Evolutionary conservation across 768 basidiomycete species (phyloP).

Genomic region (Kwoniella dendrophila): DNA sequence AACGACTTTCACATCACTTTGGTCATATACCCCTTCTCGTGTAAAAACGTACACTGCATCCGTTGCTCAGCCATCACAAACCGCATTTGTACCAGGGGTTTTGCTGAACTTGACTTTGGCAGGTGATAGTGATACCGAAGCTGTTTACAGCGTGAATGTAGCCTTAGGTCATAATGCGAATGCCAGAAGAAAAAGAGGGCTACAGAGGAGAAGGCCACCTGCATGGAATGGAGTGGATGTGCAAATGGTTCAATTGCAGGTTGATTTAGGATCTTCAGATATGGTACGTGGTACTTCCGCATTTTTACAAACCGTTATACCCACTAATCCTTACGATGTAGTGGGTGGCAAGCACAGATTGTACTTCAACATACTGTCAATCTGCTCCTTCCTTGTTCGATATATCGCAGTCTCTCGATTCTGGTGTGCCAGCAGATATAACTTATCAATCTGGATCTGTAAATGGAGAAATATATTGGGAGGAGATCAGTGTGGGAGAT

Average conservation of each 20-base stretch:
- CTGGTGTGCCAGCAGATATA: slow-evolving; percentile 37
- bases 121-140: slow-evolving; percentile 36
- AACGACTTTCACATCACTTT: slow-evolving; percentile 17
- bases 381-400: slow-evolving; percentile 29
- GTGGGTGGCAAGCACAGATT: slow-evolving; percentile 51
- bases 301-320: not conserved
- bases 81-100: slow-evolving; percentile 27
- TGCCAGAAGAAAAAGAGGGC: not conserved
- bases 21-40: slow-evolving; percentile 16
- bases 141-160: slow-evolving; percentile 47
- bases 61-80: slow-evolving; percentile 10
- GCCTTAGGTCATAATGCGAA: slow-evolving; percentile 41
- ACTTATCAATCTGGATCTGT: slow-evolving; percentile 46
- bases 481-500: slow-evolving; percentile 46
- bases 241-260: slow-evolving; percentile 46
- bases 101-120: slow-evolving; percentile 26
- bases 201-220: slow-evolving; percentile 1
- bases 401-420: slow-evolving; percentile 29
- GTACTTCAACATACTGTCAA: slow-evolving; percentile 35
- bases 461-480: slow-evolving; percentile 51
- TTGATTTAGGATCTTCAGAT: slow-evolving; percentile 54
- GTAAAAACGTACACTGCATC: slow-evolving; percentile 19
- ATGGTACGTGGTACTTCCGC: slow-evolving; percentile 33
- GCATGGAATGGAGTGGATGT: slow-evolving; percentile 27
- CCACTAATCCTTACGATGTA: slow-evolving; percentile 19